A percentile compares a stretch with the other conserved stretches of the same genome.
Conservation (phyloP, 139 green algal genomes). For the Diplosphaera chodatii region DNA sequence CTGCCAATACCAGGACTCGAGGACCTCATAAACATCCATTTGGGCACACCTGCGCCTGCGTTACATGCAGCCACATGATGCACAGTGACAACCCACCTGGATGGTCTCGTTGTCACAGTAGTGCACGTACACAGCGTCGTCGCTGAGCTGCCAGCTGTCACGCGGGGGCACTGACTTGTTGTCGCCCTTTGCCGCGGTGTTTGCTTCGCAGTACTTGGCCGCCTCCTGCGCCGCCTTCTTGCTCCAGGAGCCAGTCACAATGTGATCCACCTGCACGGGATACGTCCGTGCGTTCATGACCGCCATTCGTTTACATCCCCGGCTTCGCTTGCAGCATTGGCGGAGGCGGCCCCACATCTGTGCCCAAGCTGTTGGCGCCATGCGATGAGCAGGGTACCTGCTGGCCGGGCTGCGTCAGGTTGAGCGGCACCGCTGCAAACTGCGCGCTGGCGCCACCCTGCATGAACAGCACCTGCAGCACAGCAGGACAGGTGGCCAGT, state of each 20-base stretch:
- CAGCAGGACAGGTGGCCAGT: too few species aligned
- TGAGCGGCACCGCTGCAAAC: constrained; percentile 92
- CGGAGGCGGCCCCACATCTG: too few species aligned
- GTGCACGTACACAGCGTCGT: constrained; percentile 85
- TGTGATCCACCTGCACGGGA: constrained; percentile 70
- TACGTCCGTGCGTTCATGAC: too few species aligned
- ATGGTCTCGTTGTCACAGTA: constrained; percentile 99
- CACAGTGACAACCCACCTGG: constrained; percentile 8
- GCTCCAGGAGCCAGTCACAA: constrained; percentile 90
- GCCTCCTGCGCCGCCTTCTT: constrained; percentile 91
- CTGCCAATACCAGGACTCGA: too few species aligned
- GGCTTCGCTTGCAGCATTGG: too few species aligned
- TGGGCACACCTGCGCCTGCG: too few species aligned
- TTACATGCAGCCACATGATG: too few species aligned
- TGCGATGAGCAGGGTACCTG: neutral
- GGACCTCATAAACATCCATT: too few species aligned
- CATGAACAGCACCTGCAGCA: constrained; percentile 68
- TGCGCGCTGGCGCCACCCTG: constrained; percentile 88
- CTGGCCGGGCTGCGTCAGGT: constrained; percentile 72
- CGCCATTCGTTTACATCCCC: too few species aligned
- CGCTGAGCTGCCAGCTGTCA: constrained; percentile 79
- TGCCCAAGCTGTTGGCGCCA: too few species aligned
- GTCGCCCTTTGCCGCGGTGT: constrained; percentile 78
- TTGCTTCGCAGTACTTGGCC: constrained; percentile 63
- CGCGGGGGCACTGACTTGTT: constrained; percentile 75